Percentiles rank a stretch among this genome's conserved stretches.
phyloP scores from a whole-genome alignment of 1,284 basidiomycete genomes.

The Exobasidium rhododendri region DNA sequence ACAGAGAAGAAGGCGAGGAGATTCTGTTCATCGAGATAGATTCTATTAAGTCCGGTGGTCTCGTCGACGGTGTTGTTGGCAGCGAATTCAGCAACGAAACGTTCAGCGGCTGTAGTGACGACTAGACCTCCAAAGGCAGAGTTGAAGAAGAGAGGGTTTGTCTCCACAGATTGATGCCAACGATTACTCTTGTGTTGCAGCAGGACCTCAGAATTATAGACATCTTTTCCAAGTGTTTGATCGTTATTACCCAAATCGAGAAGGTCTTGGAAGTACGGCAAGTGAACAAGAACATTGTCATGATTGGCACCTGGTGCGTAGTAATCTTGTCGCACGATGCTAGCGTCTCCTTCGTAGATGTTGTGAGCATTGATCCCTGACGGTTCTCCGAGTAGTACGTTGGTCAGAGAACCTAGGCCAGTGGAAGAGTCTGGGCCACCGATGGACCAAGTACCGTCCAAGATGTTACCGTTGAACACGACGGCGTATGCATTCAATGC shows the following conservation, averaged over 20 bases:
- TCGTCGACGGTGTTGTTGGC: slow-evolving; percentile 41
- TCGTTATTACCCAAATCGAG: slow-evolving; percentile 32
- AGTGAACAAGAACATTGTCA: slow-evolving; percentile 28
- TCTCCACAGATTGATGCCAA: slow-evolving; percentile 29
- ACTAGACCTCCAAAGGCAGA: slow-evolving; percentile 35
- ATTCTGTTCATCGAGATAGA: slow-evolving; percentile 43
- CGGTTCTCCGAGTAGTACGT: slow-evolving; percentile 29
- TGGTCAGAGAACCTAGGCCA: slow-evolving; percentile 26
- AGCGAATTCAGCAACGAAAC: slow-evolving; percentile 37
- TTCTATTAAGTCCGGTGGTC: slow-evolving; percentile 32
- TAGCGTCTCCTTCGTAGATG: slow-evolving; percentile 40
- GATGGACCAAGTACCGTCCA: slow-evolving; percentile 36
- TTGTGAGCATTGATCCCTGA: slow-evolving; percentile 37
- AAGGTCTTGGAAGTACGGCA: slow-evolving; percentile 37
- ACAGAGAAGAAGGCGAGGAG: slow-evolving; percentile 37
- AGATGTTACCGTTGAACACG: slow-evolving; percentile 42
- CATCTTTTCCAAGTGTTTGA: slow-evolving; percentile 27
- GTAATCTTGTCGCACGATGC: slow-evolving; percentile 35
- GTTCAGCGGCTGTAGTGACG: slow-evolving; percentile 36
- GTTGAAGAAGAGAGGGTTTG: slow-evolving; percentile 37
- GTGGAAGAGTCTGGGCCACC: slow-evolving; percentile 24
- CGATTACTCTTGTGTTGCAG: slow-evolving; percentile 29
- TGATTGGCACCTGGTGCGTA: slow-evolving; percentile 33
- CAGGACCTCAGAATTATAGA: slow-evolving; percentile 33
- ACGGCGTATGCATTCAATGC: slow-evolving; percentile 36